These are phyloP conservation scores for Aspergillus ochraceus DNA, from an alignment of 2,329 filamentous ascomycete species.

Conservation along the genomic window DNA sequence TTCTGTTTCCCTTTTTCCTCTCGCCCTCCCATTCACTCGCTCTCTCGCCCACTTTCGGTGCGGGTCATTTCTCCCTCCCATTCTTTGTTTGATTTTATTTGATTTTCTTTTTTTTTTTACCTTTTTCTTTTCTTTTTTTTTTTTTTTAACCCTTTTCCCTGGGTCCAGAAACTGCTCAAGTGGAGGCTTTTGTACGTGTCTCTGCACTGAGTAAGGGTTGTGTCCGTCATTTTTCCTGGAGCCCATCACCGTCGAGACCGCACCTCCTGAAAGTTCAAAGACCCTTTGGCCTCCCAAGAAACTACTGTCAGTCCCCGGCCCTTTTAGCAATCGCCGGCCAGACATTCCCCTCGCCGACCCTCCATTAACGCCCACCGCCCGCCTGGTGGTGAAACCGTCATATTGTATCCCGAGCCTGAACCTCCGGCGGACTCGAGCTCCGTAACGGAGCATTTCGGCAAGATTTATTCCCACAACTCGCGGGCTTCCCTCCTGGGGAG, in stretches of 20 bases:
- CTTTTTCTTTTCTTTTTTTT: not conserved
- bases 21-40: constrained; percentile 3
- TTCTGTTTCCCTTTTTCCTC: not conserved
- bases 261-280: constrained; percentile 13
- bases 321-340: not conserved
- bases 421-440: constrained; percentile 34
- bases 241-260: constrained; percentile 2
- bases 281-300: too few species aligned
- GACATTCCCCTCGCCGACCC: constrained; percentile 4
- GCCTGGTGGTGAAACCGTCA: constrained; percentile 34
- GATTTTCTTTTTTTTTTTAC: not conserved
- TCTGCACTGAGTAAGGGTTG: constrained; percentile 1
- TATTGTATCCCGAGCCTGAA: constrained; percentile 29
- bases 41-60: constrained; percentile 2
- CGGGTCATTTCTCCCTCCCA: not conserved
- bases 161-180: constrained; percentile 4
- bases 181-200: constrained; percentile 15
- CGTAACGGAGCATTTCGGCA: constrained; percentile 45
- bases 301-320: not conserved
- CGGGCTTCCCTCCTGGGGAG: constrained; percentile 58
- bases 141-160: not conserved
- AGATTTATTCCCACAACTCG: constrained; percentile 58
- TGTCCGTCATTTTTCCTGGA: constrained; percentile 3
- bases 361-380: constrained; percentile 19
- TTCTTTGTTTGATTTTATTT: not conserved